phyloP scores from a whole-genome alignment of 148 eudicot species.

The Rhododendron henanense region DNA sequence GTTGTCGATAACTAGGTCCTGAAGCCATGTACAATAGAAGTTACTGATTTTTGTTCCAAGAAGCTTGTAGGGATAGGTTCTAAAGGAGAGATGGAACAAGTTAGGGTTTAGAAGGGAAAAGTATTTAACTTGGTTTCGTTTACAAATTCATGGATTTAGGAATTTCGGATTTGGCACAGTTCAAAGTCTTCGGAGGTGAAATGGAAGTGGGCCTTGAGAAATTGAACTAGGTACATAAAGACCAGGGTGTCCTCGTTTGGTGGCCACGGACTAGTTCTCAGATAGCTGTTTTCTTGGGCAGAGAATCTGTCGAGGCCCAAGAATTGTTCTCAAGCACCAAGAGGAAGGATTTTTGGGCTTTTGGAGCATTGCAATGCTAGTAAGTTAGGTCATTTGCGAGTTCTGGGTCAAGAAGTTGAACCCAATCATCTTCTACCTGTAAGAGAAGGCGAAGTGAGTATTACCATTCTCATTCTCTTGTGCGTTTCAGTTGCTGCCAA shows the following conservation, averaged over 20 bases:
- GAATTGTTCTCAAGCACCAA: not conserved
- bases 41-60: not conserved
- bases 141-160: not conserved
- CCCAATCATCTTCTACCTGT: not conserved
- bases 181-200: not conserved
- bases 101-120: not conserved
- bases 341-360: not conserved
- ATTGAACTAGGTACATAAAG: not conserved
- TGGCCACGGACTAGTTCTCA: not conserved
- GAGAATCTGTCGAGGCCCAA: not conserved
- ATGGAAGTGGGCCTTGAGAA: not conserved
- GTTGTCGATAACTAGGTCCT: not conserved
- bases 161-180: not conserved
- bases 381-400: not conserved
- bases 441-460: not conserved
- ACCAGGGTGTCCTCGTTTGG: not conserved
- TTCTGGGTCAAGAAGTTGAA: slow-evolving; percentile 1
- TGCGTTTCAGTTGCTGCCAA: not conserved
- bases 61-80: not conserved
- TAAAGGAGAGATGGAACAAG: not conserved
- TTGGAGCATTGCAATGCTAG: not conserved
- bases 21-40: not conserved
- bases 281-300: not conserved
- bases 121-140: not conserved
- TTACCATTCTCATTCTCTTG: not conserved